These are phyloP conservation scores for Quercus robur DNA, from an alignment of 306 rosid genomes.

Conservation along the genomic window DNA sequence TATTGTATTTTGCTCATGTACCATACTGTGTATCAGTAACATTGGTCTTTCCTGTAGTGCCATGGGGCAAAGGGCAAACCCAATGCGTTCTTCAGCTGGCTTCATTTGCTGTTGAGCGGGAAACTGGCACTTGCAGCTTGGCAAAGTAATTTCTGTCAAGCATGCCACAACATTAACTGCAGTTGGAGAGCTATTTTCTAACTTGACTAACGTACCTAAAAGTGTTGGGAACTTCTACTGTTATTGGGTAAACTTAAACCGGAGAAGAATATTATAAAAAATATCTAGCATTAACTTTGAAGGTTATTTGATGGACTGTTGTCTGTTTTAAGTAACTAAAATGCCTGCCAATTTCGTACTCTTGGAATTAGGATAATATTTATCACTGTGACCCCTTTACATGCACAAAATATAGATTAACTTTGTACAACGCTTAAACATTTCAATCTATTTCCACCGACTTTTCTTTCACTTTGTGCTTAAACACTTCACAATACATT, in stretches of 20 bases:
- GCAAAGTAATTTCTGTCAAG: neutral
- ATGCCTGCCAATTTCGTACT: neutral
- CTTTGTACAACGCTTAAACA: neutral
- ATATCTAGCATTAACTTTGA: neutral
- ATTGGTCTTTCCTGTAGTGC: no score
- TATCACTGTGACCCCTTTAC: neutral
- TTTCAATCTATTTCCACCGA: neutral
- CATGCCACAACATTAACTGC: neutral
- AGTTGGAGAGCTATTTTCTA: neutral
- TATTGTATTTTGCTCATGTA: neutral
- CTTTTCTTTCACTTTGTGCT: neutral
- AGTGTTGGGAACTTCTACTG: neutral
- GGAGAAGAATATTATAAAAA: no score
- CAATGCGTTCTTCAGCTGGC: neutral
- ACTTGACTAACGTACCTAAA: neutral
- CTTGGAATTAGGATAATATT: neutral
- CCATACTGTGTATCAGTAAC: no score
- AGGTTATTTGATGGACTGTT: neutral
- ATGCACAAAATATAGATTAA: neutral
- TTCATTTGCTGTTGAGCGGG: neutral
- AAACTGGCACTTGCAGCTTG: neutral
- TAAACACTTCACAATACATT: neutral
- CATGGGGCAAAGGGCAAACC: no score
- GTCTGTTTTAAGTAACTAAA: neutral
- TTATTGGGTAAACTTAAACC: neutral